Base-by-base conservation (phyloP, 768 basidiomycete species). In the Paxillus involutus region DNA sequence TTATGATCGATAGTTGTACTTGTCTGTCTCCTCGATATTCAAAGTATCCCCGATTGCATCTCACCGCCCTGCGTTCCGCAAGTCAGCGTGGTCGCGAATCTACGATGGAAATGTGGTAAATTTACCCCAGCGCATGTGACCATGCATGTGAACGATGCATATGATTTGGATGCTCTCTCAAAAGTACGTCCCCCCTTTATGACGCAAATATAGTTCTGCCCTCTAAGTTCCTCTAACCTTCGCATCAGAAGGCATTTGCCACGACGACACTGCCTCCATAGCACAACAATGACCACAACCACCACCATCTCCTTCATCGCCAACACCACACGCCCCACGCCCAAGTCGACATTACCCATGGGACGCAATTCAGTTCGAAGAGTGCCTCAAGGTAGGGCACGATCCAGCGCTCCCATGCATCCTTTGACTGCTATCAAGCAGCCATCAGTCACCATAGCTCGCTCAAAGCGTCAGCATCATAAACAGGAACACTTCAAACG, bases 371-470 rank as follows among this genome's bases (percentile, higher is more conserved):
- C 59, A 9, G 53, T 53, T 24, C 53, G 56, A 35, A 66, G 42
- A 56, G 53, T 68, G 47, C 59, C 66, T 24, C 49, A 45, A 60
- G 69, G 64, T 63, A 63, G 67, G 61, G 57, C 56, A 52, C 66
- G 63, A 57, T 66, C 57, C 30, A 70, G 50, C 41, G 59, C 59
- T 55, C 62, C 57, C 9, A 46, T 56, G 24, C 53, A 56, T 49
- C 16, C 59, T 63, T 57, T 63, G 55, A 52, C 61, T 61, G 56
- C 58, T 13, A 60, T 60, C 24, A 68, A 62, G 62, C 66, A 70
- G 62, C 47, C 66, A 35, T 47, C 56, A 11, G 26, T 55, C 17
- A 43, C 57, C 13, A 44, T 45, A 19, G 46, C 58, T 0, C 45
- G 33, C 29, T 63, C 59, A 35, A 68, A 59, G 51, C 56, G 53